These are phyloP conservation scores for Xylariaceae sp. DNA, from an alignment of 2,329 filamentous ascomycete genomes.

Conservation along the genomic window DNA sequence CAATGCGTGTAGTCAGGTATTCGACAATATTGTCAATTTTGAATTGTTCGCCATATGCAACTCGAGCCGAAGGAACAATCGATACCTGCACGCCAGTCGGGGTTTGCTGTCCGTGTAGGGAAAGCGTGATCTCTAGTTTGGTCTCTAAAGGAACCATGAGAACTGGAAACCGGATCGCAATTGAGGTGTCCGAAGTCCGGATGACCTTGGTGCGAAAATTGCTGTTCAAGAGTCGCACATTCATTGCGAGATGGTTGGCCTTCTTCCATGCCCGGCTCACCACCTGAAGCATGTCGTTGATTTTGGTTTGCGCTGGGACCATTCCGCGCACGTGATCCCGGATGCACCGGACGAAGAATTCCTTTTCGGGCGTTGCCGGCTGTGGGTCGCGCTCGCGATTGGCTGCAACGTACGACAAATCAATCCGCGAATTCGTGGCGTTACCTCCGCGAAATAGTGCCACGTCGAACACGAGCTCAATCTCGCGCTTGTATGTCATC, in stretches of 20 bases:
- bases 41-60: slow-evolving; percentile 74
- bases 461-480: slow-evolving; percentile 68
- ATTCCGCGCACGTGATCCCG: slow-evolving; percentile 61
- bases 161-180: slow-evolving; percentile 56
- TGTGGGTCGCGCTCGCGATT: slow-evolving; percentile 47
- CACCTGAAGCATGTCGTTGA: slow-evolving; percentile 52
- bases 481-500: slow-evolving; percentile 65
- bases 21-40: slow-evolving; percentile 70
- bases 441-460: slow-evolving; percentile 46
- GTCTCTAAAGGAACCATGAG: slow-evolving; percentile 61
- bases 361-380: slow-evolving; percentile 58
- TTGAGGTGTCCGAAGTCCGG: slow-evolving; percentile 59
- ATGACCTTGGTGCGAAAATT: slow-evolving; percentile 59
- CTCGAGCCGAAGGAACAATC: slow-evolving; percentile 50
- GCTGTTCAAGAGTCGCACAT: slow-evolving; percentile 56
- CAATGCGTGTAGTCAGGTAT: slow-evolving; percentile 55
- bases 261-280: slow-evolving; percentile 62
- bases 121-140: slow-evolving; percentile 59
- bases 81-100: slow-evolving; percentile 49
- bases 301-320: slow-evolving; percentile 47
- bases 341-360: slow-evolving; percentile 70
- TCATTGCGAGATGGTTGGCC: slow-evolving; percentile 52
- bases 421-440: slow-evolving; percentile 50
- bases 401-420: slow-evolving; percentile 64
- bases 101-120: slow-evolving; percentile 43